Percentiles rank a stretch among this genome's conserved stretches.
Conservation (phyloP, 169 alveolate genomes). For the Plasmodium falciparum region DNA sequence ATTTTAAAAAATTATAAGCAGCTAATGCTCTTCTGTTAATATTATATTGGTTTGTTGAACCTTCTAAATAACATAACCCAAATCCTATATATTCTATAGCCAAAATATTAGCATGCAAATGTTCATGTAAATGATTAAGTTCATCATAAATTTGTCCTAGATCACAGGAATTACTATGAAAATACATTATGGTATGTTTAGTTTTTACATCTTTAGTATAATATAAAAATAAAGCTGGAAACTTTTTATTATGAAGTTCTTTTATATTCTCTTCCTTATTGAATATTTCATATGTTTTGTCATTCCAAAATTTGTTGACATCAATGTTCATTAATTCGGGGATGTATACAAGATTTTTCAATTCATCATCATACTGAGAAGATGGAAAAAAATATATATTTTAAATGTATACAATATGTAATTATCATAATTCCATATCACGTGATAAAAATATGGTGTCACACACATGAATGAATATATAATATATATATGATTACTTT, state of each 20-base stretch:
- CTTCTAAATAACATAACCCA: slow-evolving; percentile 80
- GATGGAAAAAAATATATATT: neutral
- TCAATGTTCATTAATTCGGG: slow-evolving; percentile 65
- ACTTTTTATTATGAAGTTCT: slow-evolving; percentile 50
- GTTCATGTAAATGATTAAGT: slow-evolving; percentile 79
- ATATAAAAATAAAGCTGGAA: slow-evolving; percentile 59
- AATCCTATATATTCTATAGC: slow-evolving; percentile 90
- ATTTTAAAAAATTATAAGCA: slow-evolving; percentile 85
- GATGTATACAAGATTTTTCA: slow-evolving; percentile 37
- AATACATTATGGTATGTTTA: slow-evolving; percentile 62
- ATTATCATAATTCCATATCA: too few species aligned
- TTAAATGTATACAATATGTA: too few species aligned
- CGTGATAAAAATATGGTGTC: neutral
- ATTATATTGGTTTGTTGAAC: slow-evolving; percentile 79
- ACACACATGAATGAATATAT: too few species aligned
- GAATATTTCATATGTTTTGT: slow-evolving; percentile 50
- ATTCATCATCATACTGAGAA: slow-evolving; percentile 50
- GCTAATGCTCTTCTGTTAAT: slow-evolving; percentile 87
- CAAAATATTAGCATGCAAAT: slow-evolving; percentile 80
- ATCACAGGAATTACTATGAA: slow-evolving; percentile 89
- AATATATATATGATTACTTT: too few species aligned
- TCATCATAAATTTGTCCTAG: slow-evolving; percentile 89
- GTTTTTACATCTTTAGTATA: slow-evolving; percentile 23
- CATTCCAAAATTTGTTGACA: slow-evolving; percentile 36
- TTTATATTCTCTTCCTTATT: slow-evolving; percentile 67